Percentiles rank a stretch among this genome's conserved stretches.
Conservation (phyloP, 192 early-diverging fungal species). For the Coemansia sp. region DNA sequence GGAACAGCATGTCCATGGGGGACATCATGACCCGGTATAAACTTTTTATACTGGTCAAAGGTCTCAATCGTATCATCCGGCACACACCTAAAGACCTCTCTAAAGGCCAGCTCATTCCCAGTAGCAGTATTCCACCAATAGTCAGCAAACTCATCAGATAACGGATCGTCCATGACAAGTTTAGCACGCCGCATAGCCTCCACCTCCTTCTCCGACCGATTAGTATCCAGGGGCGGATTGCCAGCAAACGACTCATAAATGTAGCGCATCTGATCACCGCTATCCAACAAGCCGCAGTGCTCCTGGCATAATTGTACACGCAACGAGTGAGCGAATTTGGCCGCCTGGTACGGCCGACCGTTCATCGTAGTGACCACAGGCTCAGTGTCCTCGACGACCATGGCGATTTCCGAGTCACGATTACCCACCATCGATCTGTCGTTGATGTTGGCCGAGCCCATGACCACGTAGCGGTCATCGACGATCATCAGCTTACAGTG, state of each 20-base stretch:
- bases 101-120: constrained; percentile 67
- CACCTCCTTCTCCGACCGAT: constrained; percentile 14
- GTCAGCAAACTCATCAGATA: constrained; percentile 60
- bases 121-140: constrained; percentile 67
- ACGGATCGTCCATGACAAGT: constrained; percentile 63
- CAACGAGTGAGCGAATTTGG: constrained; percentile 70
- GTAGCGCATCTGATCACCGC: constrained; percentile 47
- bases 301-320: constrained; percentile 78
- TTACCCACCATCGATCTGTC: constrained; percentile 87
- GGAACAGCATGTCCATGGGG: constrained; percentile 48
- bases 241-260: constrained; percentile 48
- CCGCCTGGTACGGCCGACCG: constrained; percentile 70
- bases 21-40: constrained; percentile 45
- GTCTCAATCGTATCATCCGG: constrained; percentile 77
- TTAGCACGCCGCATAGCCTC: constrained; percentile 7
- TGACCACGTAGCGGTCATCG: constrained; percentile 78
- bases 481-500: constrained; percentile 88
- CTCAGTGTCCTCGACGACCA: constrained; percentile 73
- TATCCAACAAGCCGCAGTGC: constrained; percentile 71
- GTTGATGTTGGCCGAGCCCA: constrained; percentile 89
- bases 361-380: constrained; percentile 71
- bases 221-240: constrained; percentile 31
- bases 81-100: constrained; percentile 82
- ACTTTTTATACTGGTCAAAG: constrained; percentile 58
- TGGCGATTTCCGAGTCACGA: constrained; percentile 87